Conservation (phyloP, 495 filamentous ascomycete species). For the Neurospora sp. region DNA sequence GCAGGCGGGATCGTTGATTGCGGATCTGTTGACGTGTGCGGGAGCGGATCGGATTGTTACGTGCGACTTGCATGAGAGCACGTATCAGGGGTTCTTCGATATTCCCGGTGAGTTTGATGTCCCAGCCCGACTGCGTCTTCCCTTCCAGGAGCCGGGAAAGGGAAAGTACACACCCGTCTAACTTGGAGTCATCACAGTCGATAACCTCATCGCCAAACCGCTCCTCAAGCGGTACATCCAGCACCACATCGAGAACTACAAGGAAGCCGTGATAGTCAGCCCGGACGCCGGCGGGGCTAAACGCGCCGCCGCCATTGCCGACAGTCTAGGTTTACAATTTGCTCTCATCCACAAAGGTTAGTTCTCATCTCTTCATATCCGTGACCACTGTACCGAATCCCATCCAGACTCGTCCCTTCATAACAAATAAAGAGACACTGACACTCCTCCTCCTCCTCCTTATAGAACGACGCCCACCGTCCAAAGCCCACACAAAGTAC, state of each 20-base stretch:
- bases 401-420: not conserved
- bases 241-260: constrained; percentile 75
- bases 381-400: not conserved
- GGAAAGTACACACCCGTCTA: not conserved
- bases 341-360: constrained; percentile 94
- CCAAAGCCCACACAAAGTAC: constrained; percentile 75
- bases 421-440: not conserved
- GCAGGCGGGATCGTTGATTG: constrained; percentile 90
- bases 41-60: constrained; percentile 67
- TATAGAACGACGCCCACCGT: constrained; percentile 78
- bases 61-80: constrained; percentile 6
- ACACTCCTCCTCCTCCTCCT: not conserved
- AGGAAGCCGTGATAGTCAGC: constrained; percentile 84
- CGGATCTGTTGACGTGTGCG: constrained; percentile 88
- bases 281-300: constrained; percentile 96
- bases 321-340: constrained; percentile 84
- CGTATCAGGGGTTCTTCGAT: constrained; percentile 84
- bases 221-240: constrained; percentile 85
- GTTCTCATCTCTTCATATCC: not conserved
- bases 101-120: constrained; percentile 44
- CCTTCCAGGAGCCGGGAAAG: not conserved
- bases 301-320: constrained; percentile 92
- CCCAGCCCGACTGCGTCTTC: not conserved
- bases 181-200: constrained; percentile 38
- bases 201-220: constrained; percentile 87